Evolutionary conservation across 352 stramenopile species (phyloP).

Genomic region (Blastocystis hominis): DNA sequence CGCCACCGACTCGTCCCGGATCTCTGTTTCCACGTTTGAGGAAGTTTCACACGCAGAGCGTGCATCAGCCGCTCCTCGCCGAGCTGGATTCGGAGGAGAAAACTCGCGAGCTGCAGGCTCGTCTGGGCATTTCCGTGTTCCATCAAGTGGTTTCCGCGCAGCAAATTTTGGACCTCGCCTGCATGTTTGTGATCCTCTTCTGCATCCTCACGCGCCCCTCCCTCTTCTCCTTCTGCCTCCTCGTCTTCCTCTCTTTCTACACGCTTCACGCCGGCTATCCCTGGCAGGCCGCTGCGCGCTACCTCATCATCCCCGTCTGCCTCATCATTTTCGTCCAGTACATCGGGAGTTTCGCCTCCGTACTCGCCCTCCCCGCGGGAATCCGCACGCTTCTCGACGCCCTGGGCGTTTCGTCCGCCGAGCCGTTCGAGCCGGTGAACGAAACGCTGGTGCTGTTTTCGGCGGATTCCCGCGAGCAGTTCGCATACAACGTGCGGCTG

Average conservation of each 20-base stretch:
- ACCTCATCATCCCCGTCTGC: background rate
- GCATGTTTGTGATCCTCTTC: background rate
- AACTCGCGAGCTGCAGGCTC: background rate
- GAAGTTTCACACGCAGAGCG: background rate
- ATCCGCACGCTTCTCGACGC: background rate
- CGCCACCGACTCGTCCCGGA: background rate
- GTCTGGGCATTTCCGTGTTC: background rate
- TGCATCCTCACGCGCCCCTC: background rate
- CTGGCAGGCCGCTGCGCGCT: background rate
- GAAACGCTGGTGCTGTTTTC: background rate
- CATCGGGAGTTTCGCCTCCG: background rate
- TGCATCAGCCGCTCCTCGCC: background rate
- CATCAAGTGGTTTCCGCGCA: background rate
- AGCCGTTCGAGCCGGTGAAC: background rate
- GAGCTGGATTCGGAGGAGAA: background rate
- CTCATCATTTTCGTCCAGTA: background rate
- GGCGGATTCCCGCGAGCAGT: background rate
- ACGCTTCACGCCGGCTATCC: background rate
- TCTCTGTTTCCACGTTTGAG: background rate
- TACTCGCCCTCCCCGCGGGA: background rate
- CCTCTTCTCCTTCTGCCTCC: background rate
- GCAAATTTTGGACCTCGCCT: background rate
- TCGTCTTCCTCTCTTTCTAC: constrained; percentile 10
- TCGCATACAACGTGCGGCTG: background rate
- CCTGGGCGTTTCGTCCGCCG: background rate